phyloP scores from a whole-genome alignment of 306 rosid genomes.

The Rosa chinensis region DNA sequence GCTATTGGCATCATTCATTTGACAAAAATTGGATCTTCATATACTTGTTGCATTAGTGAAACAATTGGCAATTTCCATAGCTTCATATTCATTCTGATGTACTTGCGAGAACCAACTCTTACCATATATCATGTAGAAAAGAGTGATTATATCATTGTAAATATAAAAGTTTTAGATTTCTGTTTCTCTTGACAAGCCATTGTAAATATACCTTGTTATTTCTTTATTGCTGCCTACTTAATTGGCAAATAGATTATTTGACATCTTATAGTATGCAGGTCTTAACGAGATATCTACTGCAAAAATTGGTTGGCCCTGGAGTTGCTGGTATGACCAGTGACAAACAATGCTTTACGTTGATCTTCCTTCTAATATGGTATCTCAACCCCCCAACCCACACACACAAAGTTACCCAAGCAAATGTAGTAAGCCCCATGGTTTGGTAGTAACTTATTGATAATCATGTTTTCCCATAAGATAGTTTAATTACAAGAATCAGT shows the following conservation, averaged over 20 bases:
- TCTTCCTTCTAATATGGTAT: conserved; percentile 95
- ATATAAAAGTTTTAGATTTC: no score
- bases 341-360: conserved; percentile 61
- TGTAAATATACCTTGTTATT: not conserved
- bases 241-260: not conserved
- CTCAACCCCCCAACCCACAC: no score
- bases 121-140: no score
- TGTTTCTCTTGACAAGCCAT: not conserved
- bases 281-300: conserved; percentile 69
- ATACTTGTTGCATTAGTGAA: not conserved
- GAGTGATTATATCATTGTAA: no score
- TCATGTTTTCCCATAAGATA: conserved; percentile 5
- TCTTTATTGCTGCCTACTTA: not conserved
- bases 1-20: not conserved
- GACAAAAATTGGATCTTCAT: not conserved
- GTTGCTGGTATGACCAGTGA: conserved; percentile 57
- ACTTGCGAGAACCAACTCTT: not conserved
- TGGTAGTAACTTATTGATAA: conserved; percentile 23
- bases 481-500: not conserved
- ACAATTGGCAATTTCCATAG: not conserved
- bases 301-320: conserved; percentile 73
- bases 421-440: no score
- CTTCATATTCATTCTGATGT: not conserved
- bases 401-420: no score
- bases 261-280: conserved; percentile 44